Evolutionary conservation across 2,329 filamentous ascomycete genomes (phyloP).

Genomic region (Chrysosphaeria jannelii): DNA sequence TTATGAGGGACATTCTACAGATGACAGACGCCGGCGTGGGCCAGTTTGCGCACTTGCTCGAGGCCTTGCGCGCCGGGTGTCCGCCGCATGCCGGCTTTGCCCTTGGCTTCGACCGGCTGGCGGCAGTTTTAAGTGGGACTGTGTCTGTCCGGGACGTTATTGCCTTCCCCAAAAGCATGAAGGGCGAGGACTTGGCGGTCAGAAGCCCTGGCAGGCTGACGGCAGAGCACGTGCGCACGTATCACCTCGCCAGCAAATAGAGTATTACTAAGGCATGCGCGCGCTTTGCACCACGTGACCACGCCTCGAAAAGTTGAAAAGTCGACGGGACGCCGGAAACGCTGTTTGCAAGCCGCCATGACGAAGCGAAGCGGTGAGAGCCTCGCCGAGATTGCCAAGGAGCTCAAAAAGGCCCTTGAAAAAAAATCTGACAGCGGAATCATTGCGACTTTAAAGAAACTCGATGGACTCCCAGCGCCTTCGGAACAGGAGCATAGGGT

Average conservation of each 20-base stretch:
- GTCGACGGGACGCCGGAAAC: too few species aligned
- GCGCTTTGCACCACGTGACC: too few species aligned
- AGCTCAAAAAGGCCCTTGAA: slow-evolving; percentile 52
- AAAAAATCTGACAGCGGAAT: slow-evolving; percentile 47
- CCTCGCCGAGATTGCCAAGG: too few species aligned
- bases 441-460: slow-evolving; percentile 40
- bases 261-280: too few species aligned
- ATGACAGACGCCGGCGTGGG: slow-evolving; percentile 42
- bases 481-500: slow-evolving; percentile 38
- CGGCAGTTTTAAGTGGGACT: slow-evolving; percentile 48
- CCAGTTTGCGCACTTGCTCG: slow-evolving; percentile 62
- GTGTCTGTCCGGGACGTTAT: slow-evolving; percentile 76
- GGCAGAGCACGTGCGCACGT: slow-evolving; percentile 18
- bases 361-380: too few species aligned
- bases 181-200: slow-evolving; percentile 62
- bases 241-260: slow-evolving; percentile 16
- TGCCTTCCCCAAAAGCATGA: slow-evolving; percentile 83
- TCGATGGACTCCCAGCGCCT: slow-evolving; percentile 54
- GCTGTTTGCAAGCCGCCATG: too few species aligned
- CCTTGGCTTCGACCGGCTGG: slow-evolving; percentile 65
- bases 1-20: slow-evolving; percentile 58
- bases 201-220: slow-evolving; percentile 43
- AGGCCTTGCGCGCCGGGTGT: slow-evolving; percentile 58
- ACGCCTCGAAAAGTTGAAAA: too few species aligned
- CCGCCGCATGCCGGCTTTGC: slow-evolving; percentile 88